Conservation (phyloP, 2,329 filamentous ascomycete genomes). For the Alternaria infectoria region DNA sequence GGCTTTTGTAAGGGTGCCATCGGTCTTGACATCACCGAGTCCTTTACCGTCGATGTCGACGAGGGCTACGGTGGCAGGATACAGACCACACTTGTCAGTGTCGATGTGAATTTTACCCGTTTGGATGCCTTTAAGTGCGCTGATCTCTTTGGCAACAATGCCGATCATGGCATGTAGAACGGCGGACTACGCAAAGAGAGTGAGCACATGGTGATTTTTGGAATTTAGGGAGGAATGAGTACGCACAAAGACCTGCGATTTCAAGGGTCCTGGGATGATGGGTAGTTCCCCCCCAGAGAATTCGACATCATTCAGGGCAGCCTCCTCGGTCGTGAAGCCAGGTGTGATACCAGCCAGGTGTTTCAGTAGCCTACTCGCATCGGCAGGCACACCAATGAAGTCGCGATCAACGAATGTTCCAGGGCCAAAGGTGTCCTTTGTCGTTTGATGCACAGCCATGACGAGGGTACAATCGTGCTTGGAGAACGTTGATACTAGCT, state of each 20-base stretch:
- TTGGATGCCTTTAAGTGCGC: background rate
- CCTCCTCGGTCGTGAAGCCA: slow-evolving; percentile 48
- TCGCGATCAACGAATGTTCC: slow-evolving; percentile 50
- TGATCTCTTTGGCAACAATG: slow-evolving; percentile 51
- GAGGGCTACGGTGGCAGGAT: slow-evolving; percentile 23
- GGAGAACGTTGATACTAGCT: background rate
- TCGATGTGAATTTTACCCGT: background rate
- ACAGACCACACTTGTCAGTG: slow-evolving; percentile 13
- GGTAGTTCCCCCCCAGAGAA: slow-evolving; percentile 51
- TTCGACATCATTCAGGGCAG: slow-evolving; percentile 42
- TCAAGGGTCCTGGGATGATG: slow-evolving; percentile 54
- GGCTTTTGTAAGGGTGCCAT: slow-evolving; percentile 9
- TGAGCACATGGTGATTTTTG: background rate
- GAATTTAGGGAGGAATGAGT: background rate
- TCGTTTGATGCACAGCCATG: background rate
- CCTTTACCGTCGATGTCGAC: background rate
- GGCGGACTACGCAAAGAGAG: slow-evolving; percentile 29
- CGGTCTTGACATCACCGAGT: background rate
- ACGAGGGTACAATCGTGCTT: background rate
- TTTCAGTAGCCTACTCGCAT: background rate
- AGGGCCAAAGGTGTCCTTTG: slow-evolving; percentile 44
- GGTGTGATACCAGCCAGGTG: slow-evolving; percentile 46
- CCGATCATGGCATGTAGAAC: slow-evolving; percentile 55
- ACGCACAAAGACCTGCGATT: slow-evolving; percentile 47
- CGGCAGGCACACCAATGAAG: slow-evolving; percentile 46